Percentiles rank a stretch among this genome's conserved stretches.
These are phyloP conservation scores for Phaffomyces antillensis DNA, from an alignment of 805 yeast genomes.

Conservation along the genomic window DNA sequence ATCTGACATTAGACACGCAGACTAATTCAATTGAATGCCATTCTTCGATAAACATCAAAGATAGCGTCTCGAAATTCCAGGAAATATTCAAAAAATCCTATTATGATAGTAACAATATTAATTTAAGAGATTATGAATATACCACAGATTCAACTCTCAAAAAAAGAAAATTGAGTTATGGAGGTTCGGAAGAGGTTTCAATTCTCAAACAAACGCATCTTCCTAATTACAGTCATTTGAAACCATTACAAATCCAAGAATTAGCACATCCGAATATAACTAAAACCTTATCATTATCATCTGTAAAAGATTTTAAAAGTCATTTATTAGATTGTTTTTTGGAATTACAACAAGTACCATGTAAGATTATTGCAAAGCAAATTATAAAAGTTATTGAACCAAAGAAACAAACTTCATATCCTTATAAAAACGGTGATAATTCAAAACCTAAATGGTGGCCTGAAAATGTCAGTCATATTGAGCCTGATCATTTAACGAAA, in stretches of 20 bases:
- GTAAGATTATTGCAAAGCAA: conserved; percentile 55
- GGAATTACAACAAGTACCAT: conserved; percentile 36
- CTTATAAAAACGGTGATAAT: conserved; percentile 47
- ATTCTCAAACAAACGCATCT: no score
- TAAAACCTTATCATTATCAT: not conserved
- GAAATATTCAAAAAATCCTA: not conserved
- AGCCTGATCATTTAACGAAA: conserved; percentile 68
- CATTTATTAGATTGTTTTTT: conserved; percentile 9
- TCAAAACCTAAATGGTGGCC: conserved; percentile 75
- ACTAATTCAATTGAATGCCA: not conserved
- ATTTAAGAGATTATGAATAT: not conserved
- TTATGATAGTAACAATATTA: not conserved
- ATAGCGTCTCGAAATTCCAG: not conserved
- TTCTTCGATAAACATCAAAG: not conserved
- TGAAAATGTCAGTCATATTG: conserved; percentile 44
- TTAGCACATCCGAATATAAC: not conserved
- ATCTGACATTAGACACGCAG: not conserved
- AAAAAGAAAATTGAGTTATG: no score
- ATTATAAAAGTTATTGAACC: conserved; percentile 69
- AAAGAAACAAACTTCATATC: conserved; percentile 51
- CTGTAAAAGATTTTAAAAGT: not conserved
- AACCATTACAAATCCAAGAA: not conserved
- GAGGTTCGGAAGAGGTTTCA: no score
- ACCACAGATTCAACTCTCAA: not conserved
- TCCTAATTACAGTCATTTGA: no score